Conservation (phyloP, 352 stramenopile species). For the Pythium rishiriense region DNA sequence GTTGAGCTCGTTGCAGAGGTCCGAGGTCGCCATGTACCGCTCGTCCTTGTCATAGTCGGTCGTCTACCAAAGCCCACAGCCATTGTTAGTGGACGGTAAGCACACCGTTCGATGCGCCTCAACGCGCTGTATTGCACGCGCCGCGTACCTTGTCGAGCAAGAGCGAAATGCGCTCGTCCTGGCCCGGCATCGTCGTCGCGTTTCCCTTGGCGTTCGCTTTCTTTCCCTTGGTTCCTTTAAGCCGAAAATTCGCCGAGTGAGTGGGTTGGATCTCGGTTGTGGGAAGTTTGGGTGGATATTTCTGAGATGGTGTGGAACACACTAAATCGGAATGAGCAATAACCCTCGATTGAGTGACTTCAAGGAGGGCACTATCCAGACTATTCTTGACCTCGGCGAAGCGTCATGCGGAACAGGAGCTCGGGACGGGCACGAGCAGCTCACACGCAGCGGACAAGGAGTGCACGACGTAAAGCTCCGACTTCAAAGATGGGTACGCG, state of each 20-base stretch:
- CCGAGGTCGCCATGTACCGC: constrained; percentile 99
- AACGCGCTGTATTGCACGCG: not conserved
- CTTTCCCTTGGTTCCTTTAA: constrained; percentile 9
- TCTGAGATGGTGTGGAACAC: constrained; percentile 22
- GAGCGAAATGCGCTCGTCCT: constrained; percentile 78
- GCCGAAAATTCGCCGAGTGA: constrained; percentile 9
- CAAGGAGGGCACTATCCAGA: constrained; percentile 24
- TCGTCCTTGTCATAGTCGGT: constrained; percentile 97
- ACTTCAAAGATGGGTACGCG: not conserved
- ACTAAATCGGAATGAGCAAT: not conserved
- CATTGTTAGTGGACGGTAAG: not conserved
- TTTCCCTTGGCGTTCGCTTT: constrained; percentile 11
- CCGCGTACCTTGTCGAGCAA: constrained; percentile 75
- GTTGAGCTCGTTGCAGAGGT: constrained; percentile 96
- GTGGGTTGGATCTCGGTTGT: constrained; percentile 23
- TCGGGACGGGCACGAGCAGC: not conserved
- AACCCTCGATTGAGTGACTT: constrained; percentile 25
- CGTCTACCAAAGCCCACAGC: constrained; percentile 38
- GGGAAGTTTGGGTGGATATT: constrained; percentile 11
- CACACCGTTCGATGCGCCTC: not conserved
- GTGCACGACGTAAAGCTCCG: not conserved
- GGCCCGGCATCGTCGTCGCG: constrained; percentile 51
- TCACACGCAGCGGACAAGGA: not conserved
- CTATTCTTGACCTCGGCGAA: constrained; percentile 21
- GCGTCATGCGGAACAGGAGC: not conserved